Base-by-base conservation (phyloP, 2,329 filamentous ascomycete genomes). In the Lomentospora prolificans region DNA sequence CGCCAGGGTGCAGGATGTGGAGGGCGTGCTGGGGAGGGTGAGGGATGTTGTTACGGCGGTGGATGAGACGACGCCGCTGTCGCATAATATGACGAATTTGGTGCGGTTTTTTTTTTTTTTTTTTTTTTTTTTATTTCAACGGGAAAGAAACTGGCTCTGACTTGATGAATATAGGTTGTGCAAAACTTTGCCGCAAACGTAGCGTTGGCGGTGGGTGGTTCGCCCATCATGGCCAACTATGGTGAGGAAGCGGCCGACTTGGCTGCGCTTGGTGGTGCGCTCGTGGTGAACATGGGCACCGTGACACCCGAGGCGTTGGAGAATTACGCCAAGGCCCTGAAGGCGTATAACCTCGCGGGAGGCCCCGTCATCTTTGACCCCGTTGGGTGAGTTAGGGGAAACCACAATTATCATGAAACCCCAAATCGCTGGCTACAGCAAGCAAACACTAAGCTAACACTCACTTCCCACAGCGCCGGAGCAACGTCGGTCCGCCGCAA, bases 1-100 rank as follows among this genome's bases (percentile, higher is more conserved):
- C 27, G 22, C n/a, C 14, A 36, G 52, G 24, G 50, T 31, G 30
- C 39, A n/a, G 2, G 41, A 51, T 7, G 4, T 57, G 48, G 52
- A 33, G n/a, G 33, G 25, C 8, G 50, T 39, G 51, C 19, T 55
- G 24, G 30, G 33, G 8, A 9, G 27, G 27, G 53, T 68, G 3
- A 67, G 69, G 1, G 64, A 64, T 41, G 70, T 87, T 17, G 75
- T 95, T 46, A 74, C 73, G 58, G 75, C 76, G 4, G 79, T 96
- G 51, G 80, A 80, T 4, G 67, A 74, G 2, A 75, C 71, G 46
- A 85, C 80, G 57, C 90, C 91, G 0, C 77, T 97, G 22, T 87
- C 87, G 53, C 92, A 97, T 72, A 96, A 96, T 71, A 97, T 97
- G 89, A 97, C 94, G 55, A 97, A 97, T 67, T 78, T 91, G 54